Base-by-base conservation (phyloP, 345 rosid species). In the Melastoma malabathricum region DNA sequence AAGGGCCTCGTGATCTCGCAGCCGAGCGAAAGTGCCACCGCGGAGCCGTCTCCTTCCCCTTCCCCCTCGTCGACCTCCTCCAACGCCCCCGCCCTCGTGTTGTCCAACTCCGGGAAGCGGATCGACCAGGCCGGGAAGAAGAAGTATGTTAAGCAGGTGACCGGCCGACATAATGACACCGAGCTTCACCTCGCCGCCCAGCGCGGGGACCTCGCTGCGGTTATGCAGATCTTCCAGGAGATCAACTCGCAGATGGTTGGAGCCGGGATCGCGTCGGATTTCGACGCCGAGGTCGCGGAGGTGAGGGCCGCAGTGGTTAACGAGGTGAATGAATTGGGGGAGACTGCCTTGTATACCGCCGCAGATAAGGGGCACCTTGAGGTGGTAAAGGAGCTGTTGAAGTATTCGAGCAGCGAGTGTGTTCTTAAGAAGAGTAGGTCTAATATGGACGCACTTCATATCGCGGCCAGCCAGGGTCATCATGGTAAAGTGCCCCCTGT, bases 281-380 rank as follows among this genome's bases (percentile, higher is more conserved):
- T 92, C 20, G 89, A 78, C 43, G 52, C 66, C 3, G 98, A 80
- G 68, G 89, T 80, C 10, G 89, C 88, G 0, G 95, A 92, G 72
- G 80, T 78, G 18, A 72, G 95, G 62, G 83, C 89, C 2, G 83
- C 86, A 0, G 73, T 84, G 23, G 98, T 87, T 46, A 84, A 82
- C 54, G 95, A 92, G 72, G 89, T 84, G 60, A 92, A 92, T 68
- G 98, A 84, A 64, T 79, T 84, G 65, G 97, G 83, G 4, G 98
- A 92, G 73, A 92, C 95, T 0, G 84, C 93, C 4, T 64, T 92
- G 54, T 92, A 82, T 47, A 81, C 81, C 41, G 98, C 97, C 55
- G 84, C 97, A 14, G 95, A 87, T 13, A 84, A 76, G 64, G 98
- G 98, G 14, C 87, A 84, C 63, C 84, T 88, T n/a, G 93, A 88